Conservation (phyloP, 2,329 filamentous ascomycete species). For the Aaosphaeria arxii region DNA sequence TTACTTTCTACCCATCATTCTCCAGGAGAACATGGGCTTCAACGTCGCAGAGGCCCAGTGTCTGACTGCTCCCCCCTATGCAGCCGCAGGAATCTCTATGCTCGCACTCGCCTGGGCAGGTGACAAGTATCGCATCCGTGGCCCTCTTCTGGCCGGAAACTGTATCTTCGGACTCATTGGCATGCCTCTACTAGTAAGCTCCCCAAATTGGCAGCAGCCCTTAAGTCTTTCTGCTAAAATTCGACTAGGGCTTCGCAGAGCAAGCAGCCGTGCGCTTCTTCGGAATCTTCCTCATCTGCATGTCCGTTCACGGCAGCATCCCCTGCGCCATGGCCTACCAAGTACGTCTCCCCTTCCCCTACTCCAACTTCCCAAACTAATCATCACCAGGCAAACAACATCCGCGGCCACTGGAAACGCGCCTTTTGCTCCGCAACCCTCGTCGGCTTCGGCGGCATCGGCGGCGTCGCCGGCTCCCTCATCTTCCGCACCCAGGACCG, state of each 20-base stretch:
- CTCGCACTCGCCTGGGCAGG: conserved; percentile 60
- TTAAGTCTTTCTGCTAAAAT: not conserved
- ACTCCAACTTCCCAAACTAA: not conserved
- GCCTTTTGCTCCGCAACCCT: conserved; percentile 74
- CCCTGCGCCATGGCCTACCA: conserved; percentile 75
- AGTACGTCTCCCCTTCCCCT: conserved; percentile 5
- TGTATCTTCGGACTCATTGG: conserved; percentile 65
- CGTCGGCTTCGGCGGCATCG: conserved; percentile 49
- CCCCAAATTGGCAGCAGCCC: not conserved
- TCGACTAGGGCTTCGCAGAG: conserved; percentile 60
- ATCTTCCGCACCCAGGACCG: not conserved
- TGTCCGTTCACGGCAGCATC: conserved; percentile 74
- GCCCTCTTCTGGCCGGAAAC: conserved; percentile 65
- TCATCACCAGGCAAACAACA: conserved; percentile 65
- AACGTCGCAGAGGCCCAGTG: conserved; percentile 63
- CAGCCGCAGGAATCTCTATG: conserved; percentile 36
- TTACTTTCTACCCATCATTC: conserved; percentile 76
- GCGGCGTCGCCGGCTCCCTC: not conserved
- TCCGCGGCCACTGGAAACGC: conserved; percentile 85
- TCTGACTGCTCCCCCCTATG: conserved; percentile 59
- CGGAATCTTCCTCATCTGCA: conserved; percentile 72
- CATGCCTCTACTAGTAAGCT: conserved; percentile 58
- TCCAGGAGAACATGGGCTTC: conserved; percentile 62
- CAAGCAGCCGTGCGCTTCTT: conserved; percentile 63
- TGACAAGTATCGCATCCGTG: conserved; percentile 65